A percentile compares a stretch with the other conserved stretches of the same genome.
phyloP scores from a whole-genome alignment of 768 basidiomycete species.

The Stropharia rugosoannulata region DNA sequence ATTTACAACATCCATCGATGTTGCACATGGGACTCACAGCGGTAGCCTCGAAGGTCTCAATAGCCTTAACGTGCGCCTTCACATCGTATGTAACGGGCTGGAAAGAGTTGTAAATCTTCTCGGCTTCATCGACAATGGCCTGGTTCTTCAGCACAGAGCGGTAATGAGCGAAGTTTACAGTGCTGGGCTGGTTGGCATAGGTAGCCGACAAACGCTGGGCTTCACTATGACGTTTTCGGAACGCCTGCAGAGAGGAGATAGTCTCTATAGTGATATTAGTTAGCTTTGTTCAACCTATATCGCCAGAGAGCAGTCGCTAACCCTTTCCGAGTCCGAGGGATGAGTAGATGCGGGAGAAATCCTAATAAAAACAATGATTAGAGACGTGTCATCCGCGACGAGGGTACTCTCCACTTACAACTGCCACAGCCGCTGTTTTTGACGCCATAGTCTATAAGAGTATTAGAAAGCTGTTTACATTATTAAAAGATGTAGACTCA shows the following conservation, averaged over 20 bases:
- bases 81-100: constrained; percentile 96
- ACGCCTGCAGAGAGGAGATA: constrained; percentile 84
- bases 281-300: background rate
- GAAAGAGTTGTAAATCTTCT: constrained; percentile 85
- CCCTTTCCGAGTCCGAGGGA: constrained; percentile 87
- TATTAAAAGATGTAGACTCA: constrained; percentile 13
- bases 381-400: constrained; percentile 20
- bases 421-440: constrained; percentile 69
- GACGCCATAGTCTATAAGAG: constrained; percentile 53
- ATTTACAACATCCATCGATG: constrained; percentile 4
- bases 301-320: constrained; percentile 30
- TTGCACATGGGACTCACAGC: constrained; percentile 54
- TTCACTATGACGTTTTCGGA: constrained; percentile 93
- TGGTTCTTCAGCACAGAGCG: constrained; percentile 91
- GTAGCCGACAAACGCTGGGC: constrained; percentile 73
- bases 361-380: constrained; percentile 42
- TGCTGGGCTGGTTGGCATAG: constrained; percentile 69
- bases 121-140: constrained; percentile 87
- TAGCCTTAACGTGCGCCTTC: constrained; percentile 84
- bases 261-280: constrained; percentile 57
- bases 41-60: constrained; percentile 95
- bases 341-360: constrained; percentile 81
- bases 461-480: constrained; percentile 8
- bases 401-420: constrained; percentile 38
- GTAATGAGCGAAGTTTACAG: constrained; percentile 91